Evolutionary conservation across 805 yeast genomes (phyloP).

Genomic region (Wickerhamomyces bovis): DNA sequence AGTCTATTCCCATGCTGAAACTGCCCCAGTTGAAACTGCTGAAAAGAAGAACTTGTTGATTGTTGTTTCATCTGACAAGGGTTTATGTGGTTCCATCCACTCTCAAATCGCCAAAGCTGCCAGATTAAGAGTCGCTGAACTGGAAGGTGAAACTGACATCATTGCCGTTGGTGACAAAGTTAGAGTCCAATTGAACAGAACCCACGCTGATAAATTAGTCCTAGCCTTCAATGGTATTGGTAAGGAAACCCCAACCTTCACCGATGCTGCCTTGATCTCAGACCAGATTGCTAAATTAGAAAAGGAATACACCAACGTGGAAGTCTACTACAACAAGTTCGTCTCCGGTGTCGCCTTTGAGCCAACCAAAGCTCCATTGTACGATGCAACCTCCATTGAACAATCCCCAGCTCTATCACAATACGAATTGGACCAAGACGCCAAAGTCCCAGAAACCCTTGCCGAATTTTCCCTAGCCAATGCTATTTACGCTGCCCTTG

Average conservation of each 20-base stretch:
- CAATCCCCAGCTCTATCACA: conserved; percentile 79
- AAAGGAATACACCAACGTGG: conserved; percentile 61
- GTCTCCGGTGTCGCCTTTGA: conserved; percentile 85
- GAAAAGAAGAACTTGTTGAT: conserved; percentile 68
- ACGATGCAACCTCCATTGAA: conserved; percentile 64
- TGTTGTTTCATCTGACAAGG: conserved; percentile 94
- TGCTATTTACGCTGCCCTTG: conserved; percentile 83
- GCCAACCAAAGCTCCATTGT: conserved; percentile 66
- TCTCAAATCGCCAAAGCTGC: conserved; percentile 89
- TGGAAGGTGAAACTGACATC: conserved; percentile 60
- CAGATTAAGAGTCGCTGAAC: conserved; percentile 55
- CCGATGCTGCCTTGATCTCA: conserved; percentile 83
- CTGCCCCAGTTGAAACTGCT: conserved; percentile 45
- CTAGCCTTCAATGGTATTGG: conserved; percentile 88
- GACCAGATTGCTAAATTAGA: conserved; percentile 68
- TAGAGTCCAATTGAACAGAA: conserved; percentile 83
- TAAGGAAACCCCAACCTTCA: conserved; percentile 92
- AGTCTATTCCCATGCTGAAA: conserved; percentile 78
- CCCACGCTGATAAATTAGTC: conserved; percentile 60
- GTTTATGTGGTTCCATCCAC: conserved; percentile 98
- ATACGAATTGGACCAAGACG: conserved; percentile 72
- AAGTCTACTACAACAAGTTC: conserved; percentile 83
- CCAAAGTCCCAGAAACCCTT: conserved; percentile 61
- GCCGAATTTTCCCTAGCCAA: conserved; percentile 88
- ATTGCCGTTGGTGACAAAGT: conserved; percentile 93